phyloP scores from a whole-genome alignment of 2,329 filamentous ascomycete genomes.

The Daldinia sp. region DNA sequence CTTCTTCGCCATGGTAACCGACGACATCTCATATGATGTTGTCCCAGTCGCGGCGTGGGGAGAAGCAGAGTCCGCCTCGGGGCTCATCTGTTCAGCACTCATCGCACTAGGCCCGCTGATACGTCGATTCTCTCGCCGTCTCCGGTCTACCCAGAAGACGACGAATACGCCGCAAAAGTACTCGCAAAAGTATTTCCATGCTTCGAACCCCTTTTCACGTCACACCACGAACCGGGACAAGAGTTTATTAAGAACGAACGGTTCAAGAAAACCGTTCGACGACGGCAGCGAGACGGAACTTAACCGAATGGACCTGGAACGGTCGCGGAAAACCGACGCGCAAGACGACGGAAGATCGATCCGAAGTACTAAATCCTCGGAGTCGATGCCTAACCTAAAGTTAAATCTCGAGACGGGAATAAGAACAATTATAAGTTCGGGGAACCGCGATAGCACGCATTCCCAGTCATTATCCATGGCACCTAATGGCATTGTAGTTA shows the following conservation, averaged over 20 bases:
- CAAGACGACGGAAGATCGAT: conserved; percentile 26
- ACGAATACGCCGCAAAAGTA: not conserved
- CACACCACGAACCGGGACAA: conserved; percentile 18
- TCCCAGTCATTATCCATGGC: conserved; percentile 21
- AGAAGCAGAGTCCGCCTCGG: conserved; percentile 36
- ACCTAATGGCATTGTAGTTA: conserved; percentile 35
- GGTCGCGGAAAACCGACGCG: conserved; percentile 6
- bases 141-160: not conserved
- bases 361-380: conserved; percentile 28
- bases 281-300: conserved; percentile 38
- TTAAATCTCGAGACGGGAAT: conserved; percentile 35
- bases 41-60: conserved; percentile 32
- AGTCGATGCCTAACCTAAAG: conserved; percentile 24
- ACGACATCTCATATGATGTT: conserved; percentile 30
- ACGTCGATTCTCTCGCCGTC: conserved; percentile 20
- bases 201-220: conserved; percentile 22
- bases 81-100: conserved; percentile 36
- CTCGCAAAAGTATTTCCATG: conserved; percentile 19
- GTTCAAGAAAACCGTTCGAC: conserved; percentile 17
- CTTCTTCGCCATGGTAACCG: conserved; percentile 25
- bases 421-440: conserved; percentile 36
- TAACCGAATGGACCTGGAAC: conserved; percentile 22
- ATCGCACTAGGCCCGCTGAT: conserved; percentile 37
- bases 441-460: conserved; percentile 30
- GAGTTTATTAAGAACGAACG: conserved; percentile 17